A percentile compares a stretch with the other conserved stretches of the same genome.
These are phyloP conservation scores for Fonsecaea pedrosoi DNA, from an alignment of 2,329 filamentous ascomycete genomes.

Conservation along the genomic window DNA sequence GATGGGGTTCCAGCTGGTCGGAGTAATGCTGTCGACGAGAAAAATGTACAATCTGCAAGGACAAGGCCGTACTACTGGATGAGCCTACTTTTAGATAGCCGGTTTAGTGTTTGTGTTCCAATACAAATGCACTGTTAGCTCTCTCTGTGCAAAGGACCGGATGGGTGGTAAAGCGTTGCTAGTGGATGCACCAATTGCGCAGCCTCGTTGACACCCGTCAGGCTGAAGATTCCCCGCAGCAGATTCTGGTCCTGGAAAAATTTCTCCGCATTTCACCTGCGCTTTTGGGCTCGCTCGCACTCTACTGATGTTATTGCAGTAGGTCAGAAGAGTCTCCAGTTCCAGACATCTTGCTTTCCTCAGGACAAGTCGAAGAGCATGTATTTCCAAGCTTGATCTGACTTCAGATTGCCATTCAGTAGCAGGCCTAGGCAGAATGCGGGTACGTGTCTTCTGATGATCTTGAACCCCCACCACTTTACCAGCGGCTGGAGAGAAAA, in stretches of 20 bases:
- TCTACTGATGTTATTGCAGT: no score
- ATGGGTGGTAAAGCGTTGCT: neutral
- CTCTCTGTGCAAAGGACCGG: neutral
- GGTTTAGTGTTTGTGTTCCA: neutral
- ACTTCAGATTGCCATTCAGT: neutral
- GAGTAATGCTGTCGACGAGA: conserved; percentile 23
- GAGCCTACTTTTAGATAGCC: neutral
- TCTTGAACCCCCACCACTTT: neutral
- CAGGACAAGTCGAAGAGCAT: neutral
- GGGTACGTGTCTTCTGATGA: neutral
- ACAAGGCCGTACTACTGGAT: conserved; percentile 3
- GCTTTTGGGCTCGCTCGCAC: neutral
- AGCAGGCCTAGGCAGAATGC: neutral
- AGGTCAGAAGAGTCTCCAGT: neutral
- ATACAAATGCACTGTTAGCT: neutral
- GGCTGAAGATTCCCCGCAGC: conserved; percentile 12
- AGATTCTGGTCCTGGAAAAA: neutral
- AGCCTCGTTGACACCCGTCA: neutral
- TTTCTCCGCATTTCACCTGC: conserved; percentile 1
- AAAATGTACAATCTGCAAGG: conserved; percentile 33
- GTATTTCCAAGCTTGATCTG: neutral
- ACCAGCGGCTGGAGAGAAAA: neutral
- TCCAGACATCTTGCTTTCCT: neutral
- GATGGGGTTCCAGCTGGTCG: conserved; percentile 18
- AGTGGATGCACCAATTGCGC: neutral